Evolutionary conservation across 192 early-diverging fungal species (phyloP).

Genomic region (Podila clonocystis): DNA sequence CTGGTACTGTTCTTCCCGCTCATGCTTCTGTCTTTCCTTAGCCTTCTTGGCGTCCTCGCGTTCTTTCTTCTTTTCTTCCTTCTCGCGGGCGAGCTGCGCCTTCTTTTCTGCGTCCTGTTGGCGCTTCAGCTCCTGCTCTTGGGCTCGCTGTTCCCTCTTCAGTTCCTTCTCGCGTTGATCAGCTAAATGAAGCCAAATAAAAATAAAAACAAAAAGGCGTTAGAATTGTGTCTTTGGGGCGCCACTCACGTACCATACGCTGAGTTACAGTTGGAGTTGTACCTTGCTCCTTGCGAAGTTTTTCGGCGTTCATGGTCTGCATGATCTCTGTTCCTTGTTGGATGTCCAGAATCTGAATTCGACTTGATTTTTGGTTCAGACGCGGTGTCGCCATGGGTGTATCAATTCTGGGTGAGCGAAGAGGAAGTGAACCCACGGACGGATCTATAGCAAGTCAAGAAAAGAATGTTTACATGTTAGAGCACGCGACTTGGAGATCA

Average conservation of each 20-base stretch:
- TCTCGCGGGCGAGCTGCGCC: conserved; percentile 30
- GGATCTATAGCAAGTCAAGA: conserved; percentile 6
- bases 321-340: conserved; percentile 53
- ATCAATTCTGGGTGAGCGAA: conserved; percentile 38
- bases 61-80: conserved; percentile 44
- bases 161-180: conserved; percentile 46
- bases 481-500: no score
- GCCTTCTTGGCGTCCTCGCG: conserved; percentile 34
- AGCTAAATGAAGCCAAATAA: conserved; percentile 1
- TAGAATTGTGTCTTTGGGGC: background rate
- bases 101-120: conserved; percentile 50
- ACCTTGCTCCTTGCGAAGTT: conserved; percentile 35
- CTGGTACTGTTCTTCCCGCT: conserved; percentile 24
- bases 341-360: conserved; percentile 49
- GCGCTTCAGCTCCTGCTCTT: conserved; percentile 23
- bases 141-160: conserved; percentile 36
- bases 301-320: conserved; percentile 43
- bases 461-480: background rate
- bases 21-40: conserved; percentile 33
- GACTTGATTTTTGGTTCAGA: conserved; percentile 26
- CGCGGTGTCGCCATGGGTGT: conserved; percentile 25
- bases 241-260: background rate
- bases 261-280: background rate
- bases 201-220: background rate
- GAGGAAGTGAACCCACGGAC: conserved; percentile 25